Percentiles rank a stretch among this genome's conserved stretches.
Conservation (phyloP, 1,284 basidiomycete genomes). For the Ustilago bromivora region DNA sequence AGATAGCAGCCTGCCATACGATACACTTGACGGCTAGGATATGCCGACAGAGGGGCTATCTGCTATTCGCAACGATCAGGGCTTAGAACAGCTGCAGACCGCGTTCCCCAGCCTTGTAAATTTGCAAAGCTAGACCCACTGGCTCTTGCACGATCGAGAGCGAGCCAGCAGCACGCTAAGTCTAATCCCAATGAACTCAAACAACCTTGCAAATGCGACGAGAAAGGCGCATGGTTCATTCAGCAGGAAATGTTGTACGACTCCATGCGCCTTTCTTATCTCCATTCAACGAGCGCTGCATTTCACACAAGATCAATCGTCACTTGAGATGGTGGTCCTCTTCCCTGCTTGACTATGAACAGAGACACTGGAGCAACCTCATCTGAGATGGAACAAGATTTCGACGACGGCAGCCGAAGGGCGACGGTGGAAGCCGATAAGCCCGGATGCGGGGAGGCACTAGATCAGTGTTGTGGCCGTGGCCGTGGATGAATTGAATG, state of each 20-base stretch:
- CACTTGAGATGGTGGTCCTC: not conserved
- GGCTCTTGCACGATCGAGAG: slow-evolving; percentile 15
- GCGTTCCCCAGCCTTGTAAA: not conserved
- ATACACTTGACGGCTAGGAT: not conserved
- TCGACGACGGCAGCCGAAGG: slow-evolving; percentile 6
- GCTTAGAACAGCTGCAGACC: not conserved
- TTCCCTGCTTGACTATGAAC: not conserved
- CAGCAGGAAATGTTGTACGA: not conserved
- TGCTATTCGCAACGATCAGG: too few species aligned
- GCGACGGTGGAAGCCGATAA: not conserved
- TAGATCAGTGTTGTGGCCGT: slow-evolving; percentile 13
- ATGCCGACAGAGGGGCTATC: not conserved
- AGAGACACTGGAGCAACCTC: slow-evolving; percentile 1
- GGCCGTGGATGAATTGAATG: not conserved
- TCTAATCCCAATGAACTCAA: not conserved
- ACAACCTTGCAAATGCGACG: not conserved
- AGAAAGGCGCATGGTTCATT: not conserved
- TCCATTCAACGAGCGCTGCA: not conserved
- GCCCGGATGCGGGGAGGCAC: slow-evolving; percentile 16
- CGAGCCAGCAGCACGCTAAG: not conserved
- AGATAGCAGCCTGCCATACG: not conserved
- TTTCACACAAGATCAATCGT: not conserved
- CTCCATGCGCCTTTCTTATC: not conserved
- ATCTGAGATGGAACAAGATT: not conserved
- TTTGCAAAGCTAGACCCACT: not conserved